These are phyloP conservation scores for Lizanozyma gosingica DNA, from an alignment of 1,139 yeast genomes.

Conservation along the genomic window DNA sequence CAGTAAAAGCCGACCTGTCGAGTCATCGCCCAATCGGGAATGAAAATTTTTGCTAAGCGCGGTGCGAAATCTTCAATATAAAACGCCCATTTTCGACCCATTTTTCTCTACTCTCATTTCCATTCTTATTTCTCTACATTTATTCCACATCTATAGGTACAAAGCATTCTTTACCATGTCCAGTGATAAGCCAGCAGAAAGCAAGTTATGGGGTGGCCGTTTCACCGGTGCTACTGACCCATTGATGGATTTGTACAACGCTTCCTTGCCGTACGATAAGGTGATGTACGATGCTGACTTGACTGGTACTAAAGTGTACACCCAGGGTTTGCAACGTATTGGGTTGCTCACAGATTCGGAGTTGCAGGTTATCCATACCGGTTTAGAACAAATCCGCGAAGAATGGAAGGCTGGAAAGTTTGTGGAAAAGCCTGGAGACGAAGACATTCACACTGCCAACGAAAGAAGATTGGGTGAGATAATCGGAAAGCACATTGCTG, in stretches of 20 bases:
- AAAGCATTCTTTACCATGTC: no score
- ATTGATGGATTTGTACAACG: slow-evolving; percentile 92
- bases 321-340: slow-evolving; percentile 73
- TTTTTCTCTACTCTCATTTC: background rate
- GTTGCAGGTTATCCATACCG: slow-evolving; percentile 69
- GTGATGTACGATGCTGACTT: slow-evolving; percentile 91
- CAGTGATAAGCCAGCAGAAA: slow-evolving; percentile 37
- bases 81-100: background rate
- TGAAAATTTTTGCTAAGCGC: slow-evolving; percentile 19
- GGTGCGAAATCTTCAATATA: slow-evolving; percentile 20
- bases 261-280: slow-evolving; percentile 92
- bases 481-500: slow-evolving; percentile 88
- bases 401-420: slow-evolving; percentile 80
- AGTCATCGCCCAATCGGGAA: slow-evolving; percentile 13
- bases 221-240: slow-evolving; percentile 97
- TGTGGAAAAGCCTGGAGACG: slow-evolving; percentile 86
- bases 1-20: background rate
- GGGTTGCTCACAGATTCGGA: slow-evolving; percentile 69
- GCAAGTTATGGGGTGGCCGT: slow-evolving; percentile 96
- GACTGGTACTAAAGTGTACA: slow-evolving; percentile 89
- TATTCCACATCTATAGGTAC: slow-evolving; percentile 1
- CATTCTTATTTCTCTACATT: background rate
- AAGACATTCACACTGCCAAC: slow-evolving; percentile 97
- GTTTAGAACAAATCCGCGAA: slow-evolving; percentile 55
- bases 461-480: slow-evolving; percentile 96